Base-by-base conservation (phyloP, 2,329 filamentous ascomycete species). In the Xylariaceae sp. region DNA sequence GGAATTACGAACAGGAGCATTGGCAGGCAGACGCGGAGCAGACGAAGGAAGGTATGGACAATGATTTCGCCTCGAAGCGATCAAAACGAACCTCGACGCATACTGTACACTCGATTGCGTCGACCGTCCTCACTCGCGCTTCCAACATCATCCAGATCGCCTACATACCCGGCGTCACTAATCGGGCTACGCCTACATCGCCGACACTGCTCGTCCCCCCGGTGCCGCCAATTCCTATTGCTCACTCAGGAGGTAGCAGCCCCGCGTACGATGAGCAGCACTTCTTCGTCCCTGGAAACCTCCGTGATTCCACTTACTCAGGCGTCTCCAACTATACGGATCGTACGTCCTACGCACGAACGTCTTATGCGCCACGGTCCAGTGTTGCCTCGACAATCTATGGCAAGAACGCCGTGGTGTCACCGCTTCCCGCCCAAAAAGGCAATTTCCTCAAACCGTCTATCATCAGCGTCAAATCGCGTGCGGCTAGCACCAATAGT, bases 81-180 rank as follows among this genome's bases (percentile, higher is more conserved):
- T 82, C 85, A 65, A 81, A 87, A 62, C 82, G 92, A 65, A 84
- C 89, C 52, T 95, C 93, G 10, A 90, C 90, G 44, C 87, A 95
- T 71, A 90, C 90, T n/a, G 88, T 93, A 52, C 84, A 89, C 68
- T 98, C 93, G 12, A 91, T 99, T 70, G 95, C 95, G 16, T 97
- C 93, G 9, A 98, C 93, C 21, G 92, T 98, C 56, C 84, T 97
- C 58, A 98, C 95, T 18, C 88, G 95, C 60, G 95, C 95, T 47
- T 98, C 95, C 69, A 99, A 99, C 78, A 93, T 99, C 71, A 99
- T 99, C 68, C 95, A 98, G 76, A 99, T 99, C 75, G 95, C 95
- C 53, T 99, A 98, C 74, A 98, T 99, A 64, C 95, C 95, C 14
- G 95, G 95, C 57, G 93, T 98, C 67, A 97, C 91, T 58, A 97